phyloP scores from a whole-genome alignment of 768 basidiomycete genomes.

The Cyathus striatus region DNA sequence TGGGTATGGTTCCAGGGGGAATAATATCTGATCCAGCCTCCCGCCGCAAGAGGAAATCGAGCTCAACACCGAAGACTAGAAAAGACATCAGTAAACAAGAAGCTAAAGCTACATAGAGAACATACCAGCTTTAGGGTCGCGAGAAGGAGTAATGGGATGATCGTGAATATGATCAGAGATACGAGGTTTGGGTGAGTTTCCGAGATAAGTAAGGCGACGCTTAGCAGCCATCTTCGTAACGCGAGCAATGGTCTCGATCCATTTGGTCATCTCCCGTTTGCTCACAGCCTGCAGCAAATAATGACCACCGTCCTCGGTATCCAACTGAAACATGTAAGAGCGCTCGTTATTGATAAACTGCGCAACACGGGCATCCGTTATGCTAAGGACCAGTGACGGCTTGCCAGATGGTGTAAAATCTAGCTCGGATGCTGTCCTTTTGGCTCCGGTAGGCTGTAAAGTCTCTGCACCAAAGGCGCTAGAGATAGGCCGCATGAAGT shows the following conservation, averaged over 20 bases:
- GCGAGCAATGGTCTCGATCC: slow-evolving; percentile 71
- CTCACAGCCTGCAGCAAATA: slow-evolving; percentile 73
- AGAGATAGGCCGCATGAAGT: slow-evolving; percentile 85
- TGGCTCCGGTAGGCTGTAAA: slow-evolving; percentile 33
- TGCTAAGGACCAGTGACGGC: slow-evolving; percentile 68
- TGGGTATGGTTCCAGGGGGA: slow-evolving; percentile 56
- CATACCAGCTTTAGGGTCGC: slow-evolving; percentile 75
- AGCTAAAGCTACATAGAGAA: slow-evolving; percentile 5
- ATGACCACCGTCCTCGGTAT: slow-evolving; percentile 84
- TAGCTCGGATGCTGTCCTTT: slow-evolving; percentile 65
- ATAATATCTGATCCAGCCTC: slow-evolving; percentile 50
- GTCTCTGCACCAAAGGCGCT: slow-evolving; percentile 75
- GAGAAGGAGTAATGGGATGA: slow-evolving; percentile 49
- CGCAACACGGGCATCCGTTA: slow-evolving; percentile 66
- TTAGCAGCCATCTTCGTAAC: slow-evolving; percentile 72
- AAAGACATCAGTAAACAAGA: slow-evolving; percentile 4
- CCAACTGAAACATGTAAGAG: slow-evolving; percentile 77
- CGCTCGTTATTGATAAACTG: slow-evolving; percentile 76
- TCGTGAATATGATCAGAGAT: slow-evolving; percentile 70
- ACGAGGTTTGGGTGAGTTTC: slow-evolving; percentile 68
- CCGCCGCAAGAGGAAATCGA: slow-evolving; percentile 62
- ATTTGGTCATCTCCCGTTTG: slow-evolving; percentile 67
- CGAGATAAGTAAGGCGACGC: slow-evolving; percentile 76
- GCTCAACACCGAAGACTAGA: slow-evolving; percentile 72
- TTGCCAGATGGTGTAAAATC: slow-evolving; percentile 73